A percentile compares a stretch with the other conserved stretches of the same genome.
Evolutionary conservation across 768 basidiomycete genomes (phyloP).

Genomic region (Coprinopsis marcescibilis): DNA sequence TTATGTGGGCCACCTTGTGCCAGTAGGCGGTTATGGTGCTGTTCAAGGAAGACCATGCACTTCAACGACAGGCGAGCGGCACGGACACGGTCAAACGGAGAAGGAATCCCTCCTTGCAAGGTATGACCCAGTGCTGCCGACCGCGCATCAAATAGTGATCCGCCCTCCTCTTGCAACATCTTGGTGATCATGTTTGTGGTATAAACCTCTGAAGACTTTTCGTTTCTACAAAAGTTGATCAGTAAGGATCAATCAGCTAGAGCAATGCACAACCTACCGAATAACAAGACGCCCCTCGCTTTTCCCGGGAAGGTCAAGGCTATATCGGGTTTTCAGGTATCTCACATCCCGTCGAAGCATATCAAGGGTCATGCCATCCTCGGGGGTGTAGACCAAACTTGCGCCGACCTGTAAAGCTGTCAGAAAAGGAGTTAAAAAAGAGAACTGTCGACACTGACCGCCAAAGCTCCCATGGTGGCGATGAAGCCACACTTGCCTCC

Average conservation of each 20-base stretch:
- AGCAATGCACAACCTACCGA: conserved; percentile 43
- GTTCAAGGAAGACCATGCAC: conserved; percentile 92
- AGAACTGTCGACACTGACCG: conserved; percentile 48
- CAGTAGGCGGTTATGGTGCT: conserved; percentile 57
- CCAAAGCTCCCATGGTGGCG: conserved; percentile 91
- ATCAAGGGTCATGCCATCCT: conserved; percentile 81
- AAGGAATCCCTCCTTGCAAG: conserved; percentile 92
- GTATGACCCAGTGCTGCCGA: conserved; percentile 97
- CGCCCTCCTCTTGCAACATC: conserved; percentile 96
- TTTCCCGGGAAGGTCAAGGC: conserved; percentile 81
- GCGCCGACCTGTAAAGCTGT: conserved; percentile 69
- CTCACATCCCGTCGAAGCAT: conserved; percentile 77
- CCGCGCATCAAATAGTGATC: conserved; percentile 84
- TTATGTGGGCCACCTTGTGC: conserved; percentile 39
- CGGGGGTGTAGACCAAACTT: conserved; percentile 89
- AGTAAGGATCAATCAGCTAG: background rate
- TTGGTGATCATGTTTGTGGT: conserved; percentile 87
- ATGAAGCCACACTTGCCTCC: conserved; percentile 96
- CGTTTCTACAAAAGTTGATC: conserved; percentile 51
- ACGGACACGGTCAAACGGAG: conserved; percentile 88
- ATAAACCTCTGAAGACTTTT: conserved; percentile 83
- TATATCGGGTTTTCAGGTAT: conserved; percentile 82
- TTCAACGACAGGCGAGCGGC: conserved; percentile 86
- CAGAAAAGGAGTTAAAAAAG: conserved; percentile 3
- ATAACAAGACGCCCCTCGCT: conserved; percentile 93